Evolutionary conservation across 805 yeast genomes (phyloP), one percentile per base, ranked within the genome.

Genomic region (Blastobotrys parvus): DNA sequence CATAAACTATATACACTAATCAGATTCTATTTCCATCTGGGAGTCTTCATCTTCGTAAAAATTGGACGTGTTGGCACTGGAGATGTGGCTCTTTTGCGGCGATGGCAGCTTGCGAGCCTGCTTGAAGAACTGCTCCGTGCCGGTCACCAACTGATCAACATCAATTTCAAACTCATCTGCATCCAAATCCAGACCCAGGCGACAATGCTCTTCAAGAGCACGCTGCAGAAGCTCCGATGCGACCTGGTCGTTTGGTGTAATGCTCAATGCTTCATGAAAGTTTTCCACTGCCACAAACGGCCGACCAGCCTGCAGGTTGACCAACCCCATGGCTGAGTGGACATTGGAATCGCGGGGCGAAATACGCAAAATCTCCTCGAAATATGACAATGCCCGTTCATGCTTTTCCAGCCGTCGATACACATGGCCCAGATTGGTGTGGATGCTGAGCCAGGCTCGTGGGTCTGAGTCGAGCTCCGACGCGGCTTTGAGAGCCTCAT

Each of bases 381-480:
- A 90, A 56, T 83, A 82, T 37, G 69, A 73, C 34, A 88, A 67
- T 0, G 97, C 82, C 56, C 78, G 77, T 38, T 77, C 76, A 44
- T 70, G 75, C 40, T 72, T 69, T 39, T 77, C 78, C 41, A 78
- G 60, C 42, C 83, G 70, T 48, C 96, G 67, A 59, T 82, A 87
- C 3, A 89, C 94, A 60, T 89, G 96, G 0, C 95, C 96, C 46
- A 89, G 67, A 60, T 89, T 89, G 19, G 86, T 74, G 59, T 85
- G 86, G 21, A 92, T 83, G 2, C 95, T 82, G 0, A 81, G 68
- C 83, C 94, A 84, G 0, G 92, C 83, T 52, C 77, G 78, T 3
- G 90, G 78, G 49, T 87, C 94, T 5, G 89, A 76, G 51, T 82
- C 80, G 46, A 85, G 66, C 45, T 72, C 70, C 49, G 70, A 75